Evolutionary conservation across 2,329 filamentous ascomycete genomes (phyloP).

Genomic region (Pseudogymnoascus sp.): DNA sequence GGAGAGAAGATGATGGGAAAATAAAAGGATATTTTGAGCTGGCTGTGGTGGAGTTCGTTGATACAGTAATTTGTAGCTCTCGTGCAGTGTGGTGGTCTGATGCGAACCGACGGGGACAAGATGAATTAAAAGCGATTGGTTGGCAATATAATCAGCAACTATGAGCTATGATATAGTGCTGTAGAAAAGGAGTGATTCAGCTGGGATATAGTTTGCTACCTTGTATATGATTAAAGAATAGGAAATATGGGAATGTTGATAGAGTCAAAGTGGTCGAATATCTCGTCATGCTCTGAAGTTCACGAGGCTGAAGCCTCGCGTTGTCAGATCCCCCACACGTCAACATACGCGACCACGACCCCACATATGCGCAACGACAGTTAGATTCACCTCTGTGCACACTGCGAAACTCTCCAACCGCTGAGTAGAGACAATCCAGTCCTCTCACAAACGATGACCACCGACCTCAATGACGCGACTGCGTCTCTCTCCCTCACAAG

Average conservation of each 20-base stretch:
- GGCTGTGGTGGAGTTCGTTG: neutral
- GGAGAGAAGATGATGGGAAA: neutral
- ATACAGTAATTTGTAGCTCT: neutral
- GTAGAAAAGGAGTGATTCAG: neutral
- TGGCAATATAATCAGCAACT: slow-evolving; percentile 2
- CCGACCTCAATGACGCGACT: slow-evolving; percentile 19
- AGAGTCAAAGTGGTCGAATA: neutral
- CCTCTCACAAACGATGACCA: slow-evolving; percentile 15
- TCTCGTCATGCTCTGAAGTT: neutral
- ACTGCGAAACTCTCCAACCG: neutral
- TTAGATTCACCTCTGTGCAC: neutral
- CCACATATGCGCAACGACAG: neutral
- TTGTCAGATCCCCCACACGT: neutral
- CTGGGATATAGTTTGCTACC: neutral
- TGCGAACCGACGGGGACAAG: neutral
- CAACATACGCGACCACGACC: slow-evolving; percentile 10
- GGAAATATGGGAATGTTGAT: neutral
- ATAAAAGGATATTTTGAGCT: too few relatives aligned
- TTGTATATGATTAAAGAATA: slow-evolving; percentile 1
- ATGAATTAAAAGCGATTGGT: neutral
- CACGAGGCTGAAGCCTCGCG: slow-evolving; percentile 6
- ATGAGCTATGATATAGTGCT: neutral
- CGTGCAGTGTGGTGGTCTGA: neutral
- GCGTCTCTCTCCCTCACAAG: slow-evolving; percentile 13
- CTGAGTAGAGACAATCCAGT: neutral